Percentiles rank a stretch among this genome's conserved stretches.
These are phyloP conservation scores for Ophiosphaerella korrae DNA, from an alignment of 2,329 filamentous ascomycete species.

Conservation along the genomic window DNA sequence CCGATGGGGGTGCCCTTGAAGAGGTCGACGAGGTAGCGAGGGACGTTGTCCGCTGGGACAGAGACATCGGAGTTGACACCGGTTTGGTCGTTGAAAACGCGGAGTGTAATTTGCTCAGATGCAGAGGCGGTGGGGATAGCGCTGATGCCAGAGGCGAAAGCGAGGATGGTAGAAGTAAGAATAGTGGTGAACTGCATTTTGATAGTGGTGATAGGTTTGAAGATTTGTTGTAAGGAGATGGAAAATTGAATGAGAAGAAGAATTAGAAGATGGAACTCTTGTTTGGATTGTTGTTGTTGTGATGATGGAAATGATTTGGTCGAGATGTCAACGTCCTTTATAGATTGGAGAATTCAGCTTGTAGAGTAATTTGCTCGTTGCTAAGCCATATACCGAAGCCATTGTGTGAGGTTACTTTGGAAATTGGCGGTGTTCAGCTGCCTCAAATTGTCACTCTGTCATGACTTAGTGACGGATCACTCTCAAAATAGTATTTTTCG, in stretches of 20 bases:
- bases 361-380: background rate
- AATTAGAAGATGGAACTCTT: slow-evolving; percentile 3
- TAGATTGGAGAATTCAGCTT: background rate
- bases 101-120: slow-evolving; percentile 8
- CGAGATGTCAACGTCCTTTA: slow-evolving; percentile 4
- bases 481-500: background rate
- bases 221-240: slow-evolving; percentile 1
- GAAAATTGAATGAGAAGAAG: background rate
- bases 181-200: slow-evolving; percentile 21
- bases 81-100: slow-evolving; percentile 13
- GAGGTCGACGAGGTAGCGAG: slow-evolving; percentile 4
- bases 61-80: slow-evolving; percentile 11
- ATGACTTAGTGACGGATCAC: background rate
- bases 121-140: slow-evolving; percentile 4
- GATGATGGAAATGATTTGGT: background rate
- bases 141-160: slow-evolving; percentile 8
- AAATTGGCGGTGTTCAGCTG: slow-evolving; percentile 6
- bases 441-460: slow-evolving; percentile 4
- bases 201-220: background rate
- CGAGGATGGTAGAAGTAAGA: slow-evolving; percentile 12
- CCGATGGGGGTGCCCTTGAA: slow-evolving; percentile 14
- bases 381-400: background rate
- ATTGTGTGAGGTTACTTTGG: background rate
- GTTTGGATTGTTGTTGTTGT: slow-evolving; percentile 3
- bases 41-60: slow-evolving; percentile 6